Percentiles rank a stretch among this genome's conserved stretches.
These are phyloP conservation scores for Heliamphora exappendiculata DNA, from an alignment of 148 eudicot genomes.

Conservation along the genomic window DNA sequence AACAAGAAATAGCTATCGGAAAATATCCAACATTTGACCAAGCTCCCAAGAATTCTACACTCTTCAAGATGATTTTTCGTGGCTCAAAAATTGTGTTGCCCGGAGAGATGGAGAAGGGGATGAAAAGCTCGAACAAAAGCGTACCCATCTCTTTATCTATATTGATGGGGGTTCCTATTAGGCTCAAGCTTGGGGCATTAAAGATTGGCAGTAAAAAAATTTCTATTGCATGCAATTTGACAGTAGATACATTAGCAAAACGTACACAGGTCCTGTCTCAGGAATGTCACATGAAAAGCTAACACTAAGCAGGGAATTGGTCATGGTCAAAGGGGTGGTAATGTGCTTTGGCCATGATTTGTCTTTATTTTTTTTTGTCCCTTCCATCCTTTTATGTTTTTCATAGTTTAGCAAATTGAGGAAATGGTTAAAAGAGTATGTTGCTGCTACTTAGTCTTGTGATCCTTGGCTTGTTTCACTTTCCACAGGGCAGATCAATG, in stretches of 20 bases:
- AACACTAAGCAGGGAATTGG: neutral
- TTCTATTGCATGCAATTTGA: neutral
- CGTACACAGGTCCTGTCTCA: constrained; percentile 2
- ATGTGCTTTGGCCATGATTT: neutral
- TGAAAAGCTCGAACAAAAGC: neutral
- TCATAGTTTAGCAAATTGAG: neutral
- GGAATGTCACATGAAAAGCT: neutral
- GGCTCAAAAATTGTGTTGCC: neutral
- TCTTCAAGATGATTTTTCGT: neutral
- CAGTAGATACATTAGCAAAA: constrained; percentile 2
- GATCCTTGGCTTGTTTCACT: neutral
- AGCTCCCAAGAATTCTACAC: neutral
- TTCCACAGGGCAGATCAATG: neutral
- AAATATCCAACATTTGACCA: constrained; percentile 3
- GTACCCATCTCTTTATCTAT: neutral
- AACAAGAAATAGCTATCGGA: neutral
- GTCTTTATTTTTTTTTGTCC: no score
- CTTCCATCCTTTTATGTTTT: neutral
- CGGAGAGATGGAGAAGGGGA: neutral
- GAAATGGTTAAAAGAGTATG: neutral
- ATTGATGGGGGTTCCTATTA: neutral
- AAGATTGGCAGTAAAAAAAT: neutral
- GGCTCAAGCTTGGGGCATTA: neutral
- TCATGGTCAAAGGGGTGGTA: neutral
- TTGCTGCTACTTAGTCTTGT: neutral